phyloP scores from a whole-genome alignment of 106 monocot species.

The Narthecium ossifragum region DNA sequence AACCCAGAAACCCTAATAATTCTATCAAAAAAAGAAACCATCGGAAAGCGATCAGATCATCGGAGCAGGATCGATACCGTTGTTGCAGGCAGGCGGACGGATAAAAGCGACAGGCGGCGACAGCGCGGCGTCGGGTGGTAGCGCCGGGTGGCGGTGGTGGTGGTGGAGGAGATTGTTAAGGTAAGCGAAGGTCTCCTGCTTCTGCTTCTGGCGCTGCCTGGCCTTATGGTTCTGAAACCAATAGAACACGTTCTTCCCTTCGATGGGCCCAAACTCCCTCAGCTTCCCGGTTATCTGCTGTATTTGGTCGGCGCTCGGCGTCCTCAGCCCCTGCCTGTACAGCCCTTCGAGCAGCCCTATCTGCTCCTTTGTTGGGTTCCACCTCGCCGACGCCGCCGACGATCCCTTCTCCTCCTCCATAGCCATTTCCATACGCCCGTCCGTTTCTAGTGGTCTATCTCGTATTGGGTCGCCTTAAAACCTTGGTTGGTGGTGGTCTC shows the following conservation, averaged over 20 bases:
- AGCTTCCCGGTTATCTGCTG: slow-evolving; percentile 71
- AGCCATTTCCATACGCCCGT: neutral
- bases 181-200: slow-evolving; percentile 68
- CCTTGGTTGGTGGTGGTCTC: neutral
- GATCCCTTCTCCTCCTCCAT: slow-evolving; percentile 10
- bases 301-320: slow-evolving; percentile 84
- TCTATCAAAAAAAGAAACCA: too few species aligned
- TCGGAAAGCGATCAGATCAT: too few species aligned
- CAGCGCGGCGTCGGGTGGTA: neutral
- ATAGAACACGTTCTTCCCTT: slow-evolving; percentile 98
- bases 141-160: slow-evolving; percentile 4
- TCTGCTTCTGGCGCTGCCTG: slow-evolving; percentile 71
- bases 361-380: slow-evolving; percentile 94
- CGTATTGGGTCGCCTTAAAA: neutral
- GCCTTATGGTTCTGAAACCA: slow-evolving; percentile 99
- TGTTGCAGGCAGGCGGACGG: neutral
- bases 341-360: slow-evolving; percentile 59
- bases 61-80: neutral
- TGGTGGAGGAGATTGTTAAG: slow-evolving; percentile 39
- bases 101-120: neutral
- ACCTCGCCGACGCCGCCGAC: slow-evolving; percentile 24
- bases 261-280: slow-evolving; percentile 61
- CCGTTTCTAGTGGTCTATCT: neutral
- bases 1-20: too few species aligned
- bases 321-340: slow-evolving; percentile 68